Conservation (phyloP, 2,329 filamentous ascomycete genomes). For the Drechslerella dactyloides region DNA sequence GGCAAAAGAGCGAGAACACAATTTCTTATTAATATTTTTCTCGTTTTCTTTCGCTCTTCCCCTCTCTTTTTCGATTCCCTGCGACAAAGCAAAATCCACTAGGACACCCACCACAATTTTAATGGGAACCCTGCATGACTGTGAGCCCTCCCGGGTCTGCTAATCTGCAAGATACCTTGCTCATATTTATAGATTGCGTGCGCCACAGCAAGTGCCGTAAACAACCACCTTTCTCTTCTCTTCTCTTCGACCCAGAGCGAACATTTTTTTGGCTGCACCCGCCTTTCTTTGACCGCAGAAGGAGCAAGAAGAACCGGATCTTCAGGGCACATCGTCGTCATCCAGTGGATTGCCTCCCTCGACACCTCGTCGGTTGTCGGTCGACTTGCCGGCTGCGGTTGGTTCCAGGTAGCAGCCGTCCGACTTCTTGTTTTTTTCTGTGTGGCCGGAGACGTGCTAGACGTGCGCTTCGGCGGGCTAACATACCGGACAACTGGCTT, state of each 20-base stretch:
- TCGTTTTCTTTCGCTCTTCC: slow-evolving; percentile 9
- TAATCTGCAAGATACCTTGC: slow-evolving; percentile 49
- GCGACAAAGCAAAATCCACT: slow-evolving; percentile 48
- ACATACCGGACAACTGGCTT: slow-evolving; percentile 47
- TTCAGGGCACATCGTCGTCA: slow-evolving; percentile 46
- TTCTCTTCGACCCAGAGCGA: slow-evolving; percentile 35
- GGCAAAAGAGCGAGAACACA: slow-evolving; percentile 14
- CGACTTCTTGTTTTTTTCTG: slow-evolving; percentile 20
- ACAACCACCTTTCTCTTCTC: slow-evolving; percentile 42
- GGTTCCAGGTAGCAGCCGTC: slow-evolving; percentile 40
- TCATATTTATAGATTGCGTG: slow-evolving; percentile 52
- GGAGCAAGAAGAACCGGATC: slow-evolving; percentile 29
- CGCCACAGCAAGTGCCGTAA: slow-evolving; percentile 50
- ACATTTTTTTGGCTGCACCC: slow-evolving; percentile 32
- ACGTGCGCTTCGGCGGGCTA: slow-evolving; percentile 27
- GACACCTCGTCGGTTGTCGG: slow-evolving; percentile 31
- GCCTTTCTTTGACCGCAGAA: slow-evolving; percentile 10
- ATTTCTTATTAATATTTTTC: slow-evolving; percentile 19
- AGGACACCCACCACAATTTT: slow-evolving; percentile 49
- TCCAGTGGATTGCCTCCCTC: slow-evolving; percentile 43
- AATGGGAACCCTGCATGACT: slow-evolving; percentile 49
- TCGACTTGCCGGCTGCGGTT: slow-evolving; percentile 45
- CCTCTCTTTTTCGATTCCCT: slow-evolving; percentile 49
- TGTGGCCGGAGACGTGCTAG: slow-evolving; percentile 43
- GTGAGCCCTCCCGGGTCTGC: slow-evolving; percentile 36